Evolutionary conservation across 257 asterid species (phyloP).

Genomic region (Rehmannia glutinosa): DNA sequence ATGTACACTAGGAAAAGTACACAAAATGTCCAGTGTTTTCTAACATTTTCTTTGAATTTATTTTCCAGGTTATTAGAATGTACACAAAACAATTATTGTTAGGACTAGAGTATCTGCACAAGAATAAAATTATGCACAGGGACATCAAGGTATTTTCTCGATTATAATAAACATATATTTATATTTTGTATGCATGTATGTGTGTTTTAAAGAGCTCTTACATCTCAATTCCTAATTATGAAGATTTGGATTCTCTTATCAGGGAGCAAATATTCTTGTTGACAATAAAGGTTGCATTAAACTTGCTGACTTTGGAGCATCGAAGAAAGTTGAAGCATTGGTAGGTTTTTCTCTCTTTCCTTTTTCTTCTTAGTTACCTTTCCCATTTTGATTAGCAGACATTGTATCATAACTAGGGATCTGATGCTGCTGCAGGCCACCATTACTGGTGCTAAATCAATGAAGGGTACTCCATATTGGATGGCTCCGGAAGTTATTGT

Average conservation of each 20-base stretch:
- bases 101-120: slow-evolving; percentile 94
- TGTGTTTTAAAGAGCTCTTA: slow-evolving; percentile 10
- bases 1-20: not conserved
- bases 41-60: slow-evolving; percentile 14
- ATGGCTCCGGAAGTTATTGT: slow-evolving; percentile 99
- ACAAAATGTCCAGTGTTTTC: slow-evolving; percentile 8
- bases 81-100: slow-evolving; percentile 86
- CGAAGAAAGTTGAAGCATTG: slow-evolving; percentile 99
- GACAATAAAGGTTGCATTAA: slow-evolving; percentile 97
- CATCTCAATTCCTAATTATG: slow-evolving; percentile 14
- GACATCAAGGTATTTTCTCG: slow-evolving; percentile 74
- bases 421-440: slow-evolving; percentile 68
- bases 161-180: not conserved
- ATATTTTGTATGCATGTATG: not conserved
- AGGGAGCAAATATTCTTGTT: slow-evolving; percentile 99
- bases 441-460: slow-evolving; percentile 94
- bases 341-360: slow-evolving; percentile 35
- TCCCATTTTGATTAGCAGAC: slow-evolving; percentile 18
- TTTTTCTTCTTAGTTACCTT: not conserved
- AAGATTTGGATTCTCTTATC: not conserved
- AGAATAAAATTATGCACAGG: slow-evolving; percentile 94
- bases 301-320: slow-evolving; percentile 99
- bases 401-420: slow-evolving; percentile 15
- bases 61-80: slow-evolving; percentile 88
- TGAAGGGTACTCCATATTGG: slow-evolving; percentile 99